Base-by-base conservation (phyloP, 2,329 filamentous ascomycete species). In the Pseudogymnoascus sp. region DNA sequence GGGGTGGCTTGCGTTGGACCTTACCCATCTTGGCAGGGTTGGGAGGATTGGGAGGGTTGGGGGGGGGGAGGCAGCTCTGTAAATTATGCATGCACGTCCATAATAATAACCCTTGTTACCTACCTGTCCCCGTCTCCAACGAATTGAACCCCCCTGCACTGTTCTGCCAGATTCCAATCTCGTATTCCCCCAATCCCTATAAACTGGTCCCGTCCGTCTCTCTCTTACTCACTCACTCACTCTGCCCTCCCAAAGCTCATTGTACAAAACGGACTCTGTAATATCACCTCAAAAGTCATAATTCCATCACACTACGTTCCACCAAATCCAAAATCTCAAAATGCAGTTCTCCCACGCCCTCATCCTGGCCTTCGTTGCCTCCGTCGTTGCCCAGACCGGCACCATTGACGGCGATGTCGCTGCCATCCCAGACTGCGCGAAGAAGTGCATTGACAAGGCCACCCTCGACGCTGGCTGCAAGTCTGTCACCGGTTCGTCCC, bases 21-120 rank as follows among this genome's bases (percentile, higher is more conserved):
- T 50, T 50, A 50, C 43, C 43, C 43, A 50, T 30, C 43, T 50
- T 50, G 43, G 43, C 43, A n/a, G n/a, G n/a, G n/a, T n/a, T n/a
- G n/a, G n/a, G n/a, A n/a, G n/a, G n/a, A n/a, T n/a, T n/a, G n/a
- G n/a, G n/a, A n/a, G n/a, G n/a, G n/a, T n/a, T n/a, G n/a, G n/a
- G n/a, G n/a, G n/a, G n/a, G n/a, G n/a, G n/a, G n/a, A n/a, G n/a
- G n/a, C 20, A 28, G 22, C 41, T 47, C 25, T 50, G n/a, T 25
- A 16, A 30, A 50, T 50, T 50, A 50, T 50, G 43, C 43, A 28
- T 50, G 22, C 43, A 30, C 43, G 14, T 5, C 25, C 43, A 50
- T 30, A 30, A 50, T 50, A 50, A 50, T 50, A 50, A 16, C 11
- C 39, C 39, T 20, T 25, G 20, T 22, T 22, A 2, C 20, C 20